A percentile compares a stretch with the other conserved stretches of the same genome.
phyloP scores from a whole-genome alignment of 176 grass and related monocot species.

The Thalia dealbata region DNA sequence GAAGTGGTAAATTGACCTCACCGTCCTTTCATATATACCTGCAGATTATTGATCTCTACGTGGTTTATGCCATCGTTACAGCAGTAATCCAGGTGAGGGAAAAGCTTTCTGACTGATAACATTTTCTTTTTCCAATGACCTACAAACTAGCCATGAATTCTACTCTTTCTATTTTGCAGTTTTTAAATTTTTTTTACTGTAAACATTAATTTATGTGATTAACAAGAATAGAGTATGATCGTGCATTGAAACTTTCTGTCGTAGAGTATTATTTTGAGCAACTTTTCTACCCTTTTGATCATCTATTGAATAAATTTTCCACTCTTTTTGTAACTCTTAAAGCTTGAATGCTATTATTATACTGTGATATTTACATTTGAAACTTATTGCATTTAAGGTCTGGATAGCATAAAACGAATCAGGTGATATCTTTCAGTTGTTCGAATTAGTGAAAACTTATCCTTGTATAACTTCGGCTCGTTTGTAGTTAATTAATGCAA shows the following conservation, averaged over 20 bases:
- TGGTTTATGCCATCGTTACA: slow-evolving; percentile 47
- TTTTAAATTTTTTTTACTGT: not conserved
- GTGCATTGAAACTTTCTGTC: too few species aligned
- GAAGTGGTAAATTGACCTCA: not conserved
- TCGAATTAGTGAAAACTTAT: not conserved
- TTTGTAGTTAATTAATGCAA: not conserved
- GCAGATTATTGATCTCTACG: slow-evolving; percentile 85
- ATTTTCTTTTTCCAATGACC: not conserved
- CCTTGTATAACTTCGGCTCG: not conserved
- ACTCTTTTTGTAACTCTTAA: too few species aligned
- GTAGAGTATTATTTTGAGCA: too few species aligned
- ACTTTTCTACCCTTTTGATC: not conserved
- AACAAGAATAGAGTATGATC: too few species aligned
- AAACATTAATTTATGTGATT: not conserved
- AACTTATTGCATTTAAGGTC: not conserved
- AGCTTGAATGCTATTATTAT: too few species aligned
- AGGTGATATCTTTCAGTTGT: not conserved
- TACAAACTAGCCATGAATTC: not conserved
- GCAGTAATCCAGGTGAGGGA: slow-evolving; percentile 51
- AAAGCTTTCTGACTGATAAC: not conserved
- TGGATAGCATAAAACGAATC: not conserved
- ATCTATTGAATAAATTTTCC: not conserved
- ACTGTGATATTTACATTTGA: too few species aligned
- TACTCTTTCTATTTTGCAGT: not conserved
- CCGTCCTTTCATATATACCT: not conserved